Conservation (phyloP, 305 asterid species). For the Rubia balearica region DNA sequence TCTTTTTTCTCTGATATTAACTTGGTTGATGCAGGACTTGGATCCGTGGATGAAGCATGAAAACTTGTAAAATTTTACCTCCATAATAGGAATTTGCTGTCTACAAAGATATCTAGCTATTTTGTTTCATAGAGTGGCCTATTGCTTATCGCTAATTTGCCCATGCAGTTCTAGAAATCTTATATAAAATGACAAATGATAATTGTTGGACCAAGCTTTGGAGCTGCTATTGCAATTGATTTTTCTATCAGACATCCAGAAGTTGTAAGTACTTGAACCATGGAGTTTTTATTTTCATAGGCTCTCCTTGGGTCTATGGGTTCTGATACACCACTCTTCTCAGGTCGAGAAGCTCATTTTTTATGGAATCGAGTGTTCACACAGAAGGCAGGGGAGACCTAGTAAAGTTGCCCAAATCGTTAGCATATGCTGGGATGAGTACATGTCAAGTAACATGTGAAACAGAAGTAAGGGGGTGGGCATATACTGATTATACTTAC, state of each 20-base stretch:
- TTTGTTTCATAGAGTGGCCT: background rate
- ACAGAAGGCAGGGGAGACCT: slow-evolving; percentile 91
- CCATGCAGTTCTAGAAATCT: slow-evolving; percentile 64
- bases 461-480: background rate
- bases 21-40: background rate
- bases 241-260: slow-evolving; percentile 62
- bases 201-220: slow-evolving; percentile 94
- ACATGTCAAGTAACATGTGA: slow-evolving; percentile 4
- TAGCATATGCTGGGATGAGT: slow-evolving; percentile 88
- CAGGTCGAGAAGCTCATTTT: slow-evolving; percentile 83
- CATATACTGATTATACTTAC: too few relatives aligned
- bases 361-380: slow-evolving; percentile 88
- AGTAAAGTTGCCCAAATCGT: slow-evolving; percentile 55
- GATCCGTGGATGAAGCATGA: background rate
- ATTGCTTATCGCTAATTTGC: background rate
- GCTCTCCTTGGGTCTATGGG: background rate
- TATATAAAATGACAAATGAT: slow-evolving; percentile 67
- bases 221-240: slow-evolving; percentile 88
- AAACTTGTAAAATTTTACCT: background rate
- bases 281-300: background rate
- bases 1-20: background rate
- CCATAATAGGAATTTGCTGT: background rate
- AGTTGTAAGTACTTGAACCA: slow-evolving; percentile 47
- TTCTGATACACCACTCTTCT: slow-evolving; percentile 19
- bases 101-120: background rate